Percentiles rank a stretch among this genome's conserved stretches.
These are phyloP conservation scores for Dalbergia cochinchinensis DNA, from an alignment of 306 rosid genomes.

Conservation along the genomic window DNA sequence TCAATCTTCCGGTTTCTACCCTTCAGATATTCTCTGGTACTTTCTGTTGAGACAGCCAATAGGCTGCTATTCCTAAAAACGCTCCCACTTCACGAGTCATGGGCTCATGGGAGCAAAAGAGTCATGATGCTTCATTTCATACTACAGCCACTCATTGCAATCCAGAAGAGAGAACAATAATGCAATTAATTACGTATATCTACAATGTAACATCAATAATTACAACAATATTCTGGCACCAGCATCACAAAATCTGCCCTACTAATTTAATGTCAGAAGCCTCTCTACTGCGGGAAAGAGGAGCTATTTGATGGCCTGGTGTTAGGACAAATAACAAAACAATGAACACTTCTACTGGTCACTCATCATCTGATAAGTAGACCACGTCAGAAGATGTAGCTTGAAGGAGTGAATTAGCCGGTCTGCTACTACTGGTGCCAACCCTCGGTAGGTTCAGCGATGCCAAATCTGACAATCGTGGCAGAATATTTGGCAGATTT, in stretches of 20 bases:
- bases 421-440: slow-evolving; percentile 30
- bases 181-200: slow-evolving; percentile 29
- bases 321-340: slow-evolving; percentile 32
- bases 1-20: not conserved
- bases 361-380: slow-evolving; percentile 87
- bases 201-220: slow-evolving; percentile 14
- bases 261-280: slow-evolving; percentile 39
- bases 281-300: slow-evolving; percentile 9
- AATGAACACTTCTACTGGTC: slow-evolving; percentile 42
- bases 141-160: not conserved
- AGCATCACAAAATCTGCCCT: slow-evolving; percentile 31
- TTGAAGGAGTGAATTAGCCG: slow-evolving; percentile 44
- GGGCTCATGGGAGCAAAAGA: not conserved
- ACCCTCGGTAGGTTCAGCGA: slow-evolving; percentile 35
- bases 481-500: slow-evolving; percentile 37
- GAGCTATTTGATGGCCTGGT: slow-evolving; percentile 14
- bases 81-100: no score
- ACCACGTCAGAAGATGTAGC: slow-evolving; percentile 57
- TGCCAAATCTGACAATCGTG: slow-evolving; percentile 36
- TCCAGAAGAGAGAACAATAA: slow-evolving; percentile 12
- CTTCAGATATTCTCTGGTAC: not conserved
- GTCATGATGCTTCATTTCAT: slow-evolving; percentile 21
- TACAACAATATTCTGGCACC: slow-evolving; percentile 20
- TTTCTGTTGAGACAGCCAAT: not conserved
- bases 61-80: no score